Evolutionary conservation across 1,139 yeast genomes (phyloP).

Genomic region (Debaryomycetaceae sp.): DNA sequence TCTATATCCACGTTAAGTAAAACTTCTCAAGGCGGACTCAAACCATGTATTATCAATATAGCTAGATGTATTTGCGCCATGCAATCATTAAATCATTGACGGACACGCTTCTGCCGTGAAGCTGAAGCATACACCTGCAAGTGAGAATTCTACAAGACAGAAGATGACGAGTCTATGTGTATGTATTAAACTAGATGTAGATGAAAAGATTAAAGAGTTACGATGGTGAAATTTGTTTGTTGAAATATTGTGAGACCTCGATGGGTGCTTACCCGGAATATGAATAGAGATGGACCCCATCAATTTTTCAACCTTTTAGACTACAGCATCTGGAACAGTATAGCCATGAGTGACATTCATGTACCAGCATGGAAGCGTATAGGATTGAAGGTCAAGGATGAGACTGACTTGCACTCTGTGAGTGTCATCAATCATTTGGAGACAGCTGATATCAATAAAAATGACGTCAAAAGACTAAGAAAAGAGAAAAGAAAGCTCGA

Average conservation of each 20-base stretch:
- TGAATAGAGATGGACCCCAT: neutral
- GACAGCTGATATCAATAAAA: constrained; percentile 42
- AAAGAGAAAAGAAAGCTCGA: constrained; percentile 27
- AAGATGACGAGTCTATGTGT: too few species aligned
- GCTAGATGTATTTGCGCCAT: constrained; percentile 24
- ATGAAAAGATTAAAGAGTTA: too few species aligned
- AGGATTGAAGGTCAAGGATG: constrained; percentile 60
- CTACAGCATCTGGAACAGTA: neutral
- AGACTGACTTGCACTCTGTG: constrained; percentile 37
- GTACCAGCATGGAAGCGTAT: constrained; percentile 92
- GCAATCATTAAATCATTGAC: constrained; percentile 9
- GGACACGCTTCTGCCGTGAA: constrained; percentile 3
- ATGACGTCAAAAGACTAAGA: constrained; percentile 45
- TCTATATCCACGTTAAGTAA: constrained; percentile 52
- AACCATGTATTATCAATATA: constrained; percentile 46
- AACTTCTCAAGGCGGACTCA: constrained; percentile 45
- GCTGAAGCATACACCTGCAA: constrained; percentile 10
- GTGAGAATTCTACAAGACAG: neutral
- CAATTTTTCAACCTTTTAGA: neutral
- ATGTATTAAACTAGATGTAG: too few species aligned
- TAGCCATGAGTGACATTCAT: constrained; percentile 5
- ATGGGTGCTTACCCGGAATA: neutral
- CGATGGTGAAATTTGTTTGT: neutral
- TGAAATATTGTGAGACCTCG: neutral
- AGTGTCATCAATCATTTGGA: constrained; percentile 42